These are phyloP conservation scores for Lactarius akahatsu DNA, from an alignment of 768 basidiomycete species.

Conservation along the genomic window DNA sequence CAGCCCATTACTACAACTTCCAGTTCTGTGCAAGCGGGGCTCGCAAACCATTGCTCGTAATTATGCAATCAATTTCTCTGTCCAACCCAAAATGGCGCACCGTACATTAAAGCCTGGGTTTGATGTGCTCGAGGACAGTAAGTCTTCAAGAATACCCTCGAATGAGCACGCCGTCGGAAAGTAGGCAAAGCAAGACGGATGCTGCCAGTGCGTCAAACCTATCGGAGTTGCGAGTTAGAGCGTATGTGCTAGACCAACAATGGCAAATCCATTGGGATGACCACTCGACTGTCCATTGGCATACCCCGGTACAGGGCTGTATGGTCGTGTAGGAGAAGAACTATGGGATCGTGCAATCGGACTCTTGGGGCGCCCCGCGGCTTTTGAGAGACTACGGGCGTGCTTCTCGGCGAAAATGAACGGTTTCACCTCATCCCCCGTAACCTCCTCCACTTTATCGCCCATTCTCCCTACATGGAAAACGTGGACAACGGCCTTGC, in stretches of 20 bases:
- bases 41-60: conserved; percentile 69
- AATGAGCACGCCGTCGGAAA: conserved; percentile 80
- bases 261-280: conserved; percentile 34
- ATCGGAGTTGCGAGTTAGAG: neutral
- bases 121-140: conserved; percentile 70
- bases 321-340: conserved; percentile 11
- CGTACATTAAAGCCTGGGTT: conserved; percentile 90
- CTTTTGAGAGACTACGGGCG: conserved; percentile 29
- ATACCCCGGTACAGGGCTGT: conserved; percentile 7
- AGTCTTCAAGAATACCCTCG: conserved; percentile 78
- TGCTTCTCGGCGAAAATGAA: conserved; percentile 56
- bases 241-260: neutral
- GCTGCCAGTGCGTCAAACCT: conserved; percentile 91
- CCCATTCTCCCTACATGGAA: conserved; percentile 54
- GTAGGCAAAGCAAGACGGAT: conserved; percentile 87
- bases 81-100: conserved; percentile 3
- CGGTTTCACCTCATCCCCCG: conserved; percentile 56
- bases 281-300: conserved; percentile 34
- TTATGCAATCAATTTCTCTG: conserved; percentile 2
- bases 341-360: conserved; percentile 5
- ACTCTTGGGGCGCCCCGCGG: neutral
- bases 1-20: conserved; percentile 90
- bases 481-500: conserved; percentile 80
- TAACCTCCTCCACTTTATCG: conserved; percentile 49
- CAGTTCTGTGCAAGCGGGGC: conserved; percentile 90